Evolutionary conservation across 495 filamentous ascomycete genomes (phyloP).

Genomic region (Podospora pseudoanserina): DNA sequence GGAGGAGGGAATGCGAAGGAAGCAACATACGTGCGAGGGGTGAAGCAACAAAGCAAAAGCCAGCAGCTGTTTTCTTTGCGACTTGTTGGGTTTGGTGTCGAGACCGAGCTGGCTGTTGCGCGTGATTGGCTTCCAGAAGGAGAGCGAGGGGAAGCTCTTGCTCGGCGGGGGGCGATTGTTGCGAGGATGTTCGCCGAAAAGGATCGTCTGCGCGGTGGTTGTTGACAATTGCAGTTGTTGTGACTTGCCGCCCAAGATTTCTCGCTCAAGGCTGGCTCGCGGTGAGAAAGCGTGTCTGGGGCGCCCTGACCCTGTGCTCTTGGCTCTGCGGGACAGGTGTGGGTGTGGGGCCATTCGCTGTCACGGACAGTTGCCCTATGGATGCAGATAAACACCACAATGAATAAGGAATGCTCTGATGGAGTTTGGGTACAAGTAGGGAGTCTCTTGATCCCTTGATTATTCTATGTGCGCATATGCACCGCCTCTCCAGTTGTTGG

Average conservation of each 20-base stretch:
- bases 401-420: not conserved
- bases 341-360: not conserved
- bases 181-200: not conserved
- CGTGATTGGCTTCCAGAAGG: slow-evolving; percentile 6
- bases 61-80: not conserved
- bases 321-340: slow-evolving; percentile 3
- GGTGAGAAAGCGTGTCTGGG: slow-evolving; percentile 1
- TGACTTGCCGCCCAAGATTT: slow-evolving; percentile 15
- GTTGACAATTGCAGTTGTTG: slow-evolving; percentile 5
- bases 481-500: not conserved
- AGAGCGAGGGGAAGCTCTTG: not conserved
- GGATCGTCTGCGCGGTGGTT: not conserved
- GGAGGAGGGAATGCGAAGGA: not conserved
- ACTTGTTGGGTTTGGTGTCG: not conserved
- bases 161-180: not conserved
- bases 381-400: slow-evolving; percentile 1
- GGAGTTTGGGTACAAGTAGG: too few species aligned
- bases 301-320: not conserved
- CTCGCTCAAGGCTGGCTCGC: not conserved
- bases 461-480: not conserved
- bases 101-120: not conserved
- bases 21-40: slow-evolving; percentile 6
- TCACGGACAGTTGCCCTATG: not conserved
- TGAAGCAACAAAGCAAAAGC: slow-evolving; percentile 14
- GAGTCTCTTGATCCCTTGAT: too few species aligned